A percentile compares a stretch with the other conserved stretches of the same genome.
Evolutionary conservation across 2,329 filamentous ascomycete species (phyloP).

Genomic region (Shiraia sp.): DNA sequence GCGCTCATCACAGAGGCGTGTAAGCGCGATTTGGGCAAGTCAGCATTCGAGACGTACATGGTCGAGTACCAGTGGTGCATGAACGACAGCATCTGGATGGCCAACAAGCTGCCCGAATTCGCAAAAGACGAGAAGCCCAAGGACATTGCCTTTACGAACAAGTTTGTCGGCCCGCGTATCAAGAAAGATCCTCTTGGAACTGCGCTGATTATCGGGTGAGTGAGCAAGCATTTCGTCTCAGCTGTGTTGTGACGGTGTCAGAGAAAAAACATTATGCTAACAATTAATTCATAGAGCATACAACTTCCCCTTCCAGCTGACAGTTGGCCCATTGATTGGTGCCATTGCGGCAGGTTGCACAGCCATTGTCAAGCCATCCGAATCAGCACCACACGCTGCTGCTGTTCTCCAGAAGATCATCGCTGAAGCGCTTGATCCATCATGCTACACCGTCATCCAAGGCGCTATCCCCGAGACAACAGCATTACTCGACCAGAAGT

Average conservation of each 20-base stretch:
- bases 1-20: constrained; percentile 74
- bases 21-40: constrained; percentile 77
- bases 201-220: constrained; percentile 78
- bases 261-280: background rate
- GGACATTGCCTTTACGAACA: constrained; percentile 71
- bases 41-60: constrained; percentile 71
- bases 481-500: constrained; percentile 81
- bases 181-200: constrained; percentile 86
- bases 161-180: constrained; percentile 72
- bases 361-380: constrained; percentile 86
- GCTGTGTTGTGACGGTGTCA: background rate
- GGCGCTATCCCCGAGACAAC: constrained; percentile 81
- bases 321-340: constrained; percentile 77
- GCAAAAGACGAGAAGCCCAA: constrained; percentile 76
- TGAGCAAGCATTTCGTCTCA: too few species aligned
- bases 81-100: constrained; percentile 78
- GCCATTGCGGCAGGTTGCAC: constrained; percentile 93
- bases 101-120: constrained; percentile 79
- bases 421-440: constrained; percentile 73
- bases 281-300: constrained; percentile 62
- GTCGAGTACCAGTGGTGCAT: constrained; percentile 78
- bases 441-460: constrained; percentile 77
- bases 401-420: constrained; percentile 80
- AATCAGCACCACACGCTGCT: constrained; percentile 75
- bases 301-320: constrained; percentile 89